Conservation (phyloP, 208 protist species). For the Wallacemonas sp. region DNA sequence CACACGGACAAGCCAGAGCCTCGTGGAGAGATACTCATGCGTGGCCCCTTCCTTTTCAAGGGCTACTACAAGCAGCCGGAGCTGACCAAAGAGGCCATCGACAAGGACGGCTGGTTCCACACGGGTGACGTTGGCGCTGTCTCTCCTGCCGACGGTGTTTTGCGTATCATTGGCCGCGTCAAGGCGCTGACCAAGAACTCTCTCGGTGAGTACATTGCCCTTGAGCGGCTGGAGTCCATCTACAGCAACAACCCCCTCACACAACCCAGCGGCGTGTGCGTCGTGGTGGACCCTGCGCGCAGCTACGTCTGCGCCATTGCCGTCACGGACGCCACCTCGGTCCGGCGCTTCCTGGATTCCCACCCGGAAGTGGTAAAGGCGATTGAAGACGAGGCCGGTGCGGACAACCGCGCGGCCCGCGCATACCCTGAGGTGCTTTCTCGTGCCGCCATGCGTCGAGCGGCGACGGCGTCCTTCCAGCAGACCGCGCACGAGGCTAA, state of each 20-base stretch:
- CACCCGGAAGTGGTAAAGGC: conserved; percentile 3
- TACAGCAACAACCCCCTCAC: conserved; percentile 31
- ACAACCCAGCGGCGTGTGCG: conserved; percentile 60
- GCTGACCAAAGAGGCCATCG: conserved; percentile 51
- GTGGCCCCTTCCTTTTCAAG: conserved; percentile 48
- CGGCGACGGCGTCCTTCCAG: conserved; percentile 24
- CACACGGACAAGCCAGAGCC: conserved; percentile 41
- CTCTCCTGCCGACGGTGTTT: conserved; percentile 16
- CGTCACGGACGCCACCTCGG: conserved; percentile 23
- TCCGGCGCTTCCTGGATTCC: neutral
- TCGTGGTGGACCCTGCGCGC: conserved; percentile 67
- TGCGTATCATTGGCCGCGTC: conserved; percentile 64
- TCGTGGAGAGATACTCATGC: conserved; percentile 58
- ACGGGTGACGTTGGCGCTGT: conserved; percentile 71
- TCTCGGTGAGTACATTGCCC: conserved; percentile 75
- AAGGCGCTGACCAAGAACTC: conserved; percentile 81
- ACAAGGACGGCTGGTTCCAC: conserved; percentile 66
- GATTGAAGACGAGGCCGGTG: conserved; percentile 14
- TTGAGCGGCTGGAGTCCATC: conserved; percentile 53
- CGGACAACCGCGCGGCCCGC: conserved; percentile 14
- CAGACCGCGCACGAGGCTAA: conserved; percentile 27
- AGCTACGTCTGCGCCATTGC: conserved; percentile 43
- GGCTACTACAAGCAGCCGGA: conserved; percentile 75
- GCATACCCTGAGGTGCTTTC: conserved; percentile 27
- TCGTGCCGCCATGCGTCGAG: conserved; percentile 14